Base-by-base conservation (phyloP, 202 grass and related monocot genomes). In the Schoenoplectus tabernaemontani region DNA sequence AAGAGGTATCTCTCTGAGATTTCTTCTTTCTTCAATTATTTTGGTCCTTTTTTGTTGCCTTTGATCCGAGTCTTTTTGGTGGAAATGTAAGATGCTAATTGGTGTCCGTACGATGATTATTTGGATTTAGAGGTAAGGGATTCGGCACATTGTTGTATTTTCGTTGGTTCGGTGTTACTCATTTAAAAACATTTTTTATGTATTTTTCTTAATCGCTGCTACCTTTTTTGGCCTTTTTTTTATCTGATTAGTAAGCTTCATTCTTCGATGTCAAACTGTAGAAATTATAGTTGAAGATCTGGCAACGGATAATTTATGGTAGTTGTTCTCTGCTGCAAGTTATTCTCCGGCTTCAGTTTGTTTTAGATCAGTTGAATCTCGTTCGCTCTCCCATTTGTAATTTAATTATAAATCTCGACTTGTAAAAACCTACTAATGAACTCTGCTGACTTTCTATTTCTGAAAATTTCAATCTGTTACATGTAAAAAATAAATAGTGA, bases 1-100 rank as follows among this genome's bases (percentile, higher is more conserved):
- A 79, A 32, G 38, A 64, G 59, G 59, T 64, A 64, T 80, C 77
- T 79, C 37, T 64, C 12, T 80, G 8, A 17, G 17, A 78, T 80
- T 64, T 80, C 38, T 28, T 63, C 54, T 9, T 63, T 79, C 36
- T 79, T 62, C 24, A 30, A 50, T 15, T 24, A 43, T 62, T 79
- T 9, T 37, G 3, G 36, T 61, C 8, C 5, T 15, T 56, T 63
- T 61, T 3, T 7, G 24, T 79, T 19, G 38, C 32, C 22, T 79
- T 79, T 64, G 41, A 80, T 64, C 42, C 6, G 57, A 39, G 13
- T 16, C 9, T 4, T 78, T 46, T 47, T 28, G 36, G 20, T 47
- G 17, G 17, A 63, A 78, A 79, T n/a, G 73, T n/a, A 13, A 30
- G 33, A 59, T 57, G 15, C 48, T 16, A 76, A 76, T 76, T 53